Evolutionary conservation across 2,329 filamentous ascomycete species (phyloP), one percentile per base, ranked within the genome.

Genomic region (Diaporthe australafricana): DNA sequence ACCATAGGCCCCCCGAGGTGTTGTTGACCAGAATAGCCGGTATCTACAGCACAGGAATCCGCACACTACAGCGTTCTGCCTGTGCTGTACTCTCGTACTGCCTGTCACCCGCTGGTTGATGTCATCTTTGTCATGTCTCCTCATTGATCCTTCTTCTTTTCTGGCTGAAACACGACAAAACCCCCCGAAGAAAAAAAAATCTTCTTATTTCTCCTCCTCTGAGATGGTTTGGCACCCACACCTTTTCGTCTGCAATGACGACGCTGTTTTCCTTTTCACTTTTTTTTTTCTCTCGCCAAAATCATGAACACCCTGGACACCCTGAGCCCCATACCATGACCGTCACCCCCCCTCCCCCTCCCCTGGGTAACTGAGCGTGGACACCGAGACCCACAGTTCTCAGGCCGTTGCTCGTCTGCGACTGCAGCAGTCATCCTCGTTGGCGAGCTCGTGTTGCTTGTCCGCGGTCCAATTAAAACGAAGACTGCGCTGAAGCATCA

Each of bases 161-260:
- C 42, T 38, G 47, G n/a, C 27, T 63, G 60, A 63, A 63, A 48
- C 60, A 45, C 47, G 60, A 63, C 42, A 63, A 16, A n/a, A 48
- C 20, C 22, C 6, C 38, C 9, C 7, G 12, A 27, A 48, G 60
- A 63, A 63, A 52, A 63, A 63, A 52, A 63, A 63, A 20, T 48
- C 60, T 48, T 48, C 27, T 35, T 25, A 50, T 48, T 63, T 63
- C 57, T 63, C 42, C 60, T 63, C 60, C 60, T 63, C 60, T 63
- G 30, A 48, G 42, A 42, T 35, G 42, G 30, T 12, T 42, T 48
- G 60, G 5, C 60, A 48, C 60, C 60, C 60, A 48, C 60, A 63
- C 60, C 42, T 25, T 12, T 25, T 50, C 9, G 8, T 25, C 17
- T 38, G 57, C 57, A 35, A 48, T 48, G 60, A 63, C 42, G 60